Conservation (phyloP, 768 basidiomycete species). For the Russula lepida region DNA sequence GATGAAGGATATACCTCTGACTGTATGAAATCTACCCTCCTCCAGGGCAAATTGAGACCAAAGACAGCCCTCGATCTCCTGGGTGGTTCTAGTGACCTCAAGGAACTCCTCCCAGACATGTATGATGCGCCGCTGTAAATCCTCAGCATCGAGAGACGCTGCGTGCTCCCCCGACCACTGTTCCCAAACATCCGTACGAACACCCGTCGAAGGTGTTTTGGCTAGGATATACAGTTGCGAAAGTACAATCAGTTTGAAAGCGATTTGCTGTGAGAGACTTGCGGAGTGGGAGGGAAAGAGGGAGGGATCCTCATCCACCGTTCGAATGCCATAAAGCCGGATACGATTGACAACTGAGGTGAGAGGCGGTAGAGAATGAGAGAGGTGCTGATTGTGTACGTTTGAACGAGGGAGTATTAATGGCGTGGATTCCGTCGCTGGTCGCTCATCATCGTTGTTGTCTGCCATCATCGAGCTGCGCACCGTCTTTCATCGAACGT, state of each 20-base stretch:
- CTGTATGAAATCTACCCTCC: constrained; percentile 17
- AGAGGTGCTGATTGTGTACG: not conserved
- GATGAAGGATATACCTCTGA: constrained; percentile 23
- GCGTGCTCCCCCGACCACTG: constrained; percentile 32
- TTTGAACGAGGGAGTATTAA: constrained; percentile 4
- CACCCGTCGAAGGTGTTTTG: not conserved
- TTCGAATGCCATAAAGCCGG: constrained; percentile 19
- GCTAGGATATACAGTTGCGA: constrained; percentile 20
- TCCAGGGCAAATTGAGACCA: constrained; percentile 39
- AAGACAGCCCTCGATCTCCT: constrained; percentile 40
- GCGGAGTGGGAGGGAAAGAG: not conserved
- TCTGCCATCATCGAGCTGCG: not conserved
- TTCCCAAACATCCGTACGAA: constrained; percentile 34
- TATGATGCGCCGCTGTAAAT: constrained; percentile 30
- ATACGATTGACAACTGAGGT: constrained; percentile 20
- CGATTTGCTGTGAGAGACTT: not conserved
- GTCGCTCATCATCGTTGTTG: constrained; percentile 1
- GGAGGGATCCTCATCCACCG: not conserved
- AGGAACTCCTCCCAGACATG: constrained; percentile 39
- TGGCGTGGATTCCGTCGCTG: constrained; percentile 15
- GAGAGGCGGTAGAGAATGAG: constrained; percentile 1
- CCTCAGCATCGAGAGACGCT: constrained; percentile 23
- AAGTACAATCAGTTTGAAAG: constrained; percentile 22
- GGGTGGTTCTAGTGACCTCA: constrained; percentile 30
- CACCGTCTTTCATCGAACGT: not conserved